These are phyloP conservation scores for Lichtheimia ornata DNA, from an alignment of 371 early-diverging fungal species.

Conservation along the genomic window DNA sequence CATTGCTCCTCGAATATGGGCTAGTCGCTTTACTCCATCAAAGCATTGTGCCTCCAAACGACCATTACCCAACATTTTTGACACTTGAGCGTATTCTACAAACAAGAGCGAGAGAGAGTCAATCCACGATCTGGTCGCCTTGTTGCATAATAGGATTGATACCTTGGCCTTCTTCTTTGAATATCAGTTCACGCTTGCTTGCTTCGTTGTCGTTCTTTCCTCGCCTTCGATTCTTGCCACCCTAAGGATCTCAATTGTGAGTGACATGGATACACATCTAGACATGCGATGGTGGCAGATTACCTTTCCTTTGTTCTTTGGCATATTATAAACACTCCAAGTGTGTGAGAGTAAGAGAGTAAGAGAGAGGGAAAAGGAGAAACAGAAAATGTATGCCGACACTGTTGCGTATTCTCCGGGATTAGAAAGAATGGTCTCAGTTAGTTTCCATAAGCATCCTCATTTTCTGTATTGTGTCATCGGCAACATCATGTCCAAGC, in stretches of 20 bases:
- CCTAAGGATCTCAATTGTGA: constrained; percentile 48
- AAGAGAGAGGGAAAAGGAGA: not conserved
- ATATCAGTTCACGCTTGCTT: constrained; percentile 93
- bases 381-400: not conserved
- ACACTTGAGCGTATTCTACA: constrained; percentile 93
- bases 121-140: not conserved
- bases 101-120: not conserved
- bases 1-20: constrained; percentile 97
- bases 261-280: not conserved
- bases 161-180: constrained; percentile 95
- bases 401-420: not conserved
- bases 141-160: constrained; percentile 9
- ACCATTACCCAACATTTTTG: constrained; percentile 97
- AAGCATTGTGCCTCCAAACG: constrained; percentile 94
- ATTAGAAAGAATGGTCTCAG: too few relatives aligned
- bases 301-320: constrained; percentile 92
- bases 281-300: not conserved
- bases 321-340: constrained; percentile 47
- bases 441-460: too few relatives aligned
- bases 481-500: too few relatives aligned
- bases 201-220: constrained; percentile 97
- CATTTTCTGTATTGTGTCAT: too few relatives aligned
- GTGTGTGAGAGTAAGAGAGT: constrained; percentile 4
- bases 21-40: constrained; percentile 92
- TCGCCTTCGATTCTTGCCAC: constrained; percentile 95